Percentiles rank a stretch among this genome's conserved stretches.
Evolutionary conservation across 495 filamentous ascomycete species (phyloP).

Genomic region (Trichoderma orchidacearum): DNA sequence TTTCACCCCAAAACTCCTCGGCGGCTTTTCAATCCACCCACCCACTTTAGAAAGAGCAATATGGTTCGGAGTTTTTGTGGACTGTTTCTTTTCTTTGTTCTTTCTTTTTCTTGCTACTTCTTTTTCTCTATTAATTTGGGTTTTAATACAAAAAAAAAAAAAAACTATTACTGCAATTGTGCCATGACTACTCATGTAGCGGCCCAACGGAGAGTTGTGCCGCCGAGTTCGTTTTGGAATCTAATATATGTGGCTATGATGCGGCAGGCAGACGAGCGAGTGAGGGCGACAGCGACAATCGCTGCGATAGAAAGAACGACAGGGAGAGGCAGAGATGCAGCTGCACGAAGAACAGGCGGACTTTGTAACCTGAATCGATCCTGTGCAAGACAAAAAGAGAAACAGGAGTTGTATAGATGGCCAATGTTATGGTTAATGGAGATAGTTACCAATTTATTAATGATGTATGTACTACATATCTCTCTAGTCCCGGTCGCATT

Average conservation of each 20-base stretch:
- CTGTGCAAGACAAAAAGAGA: no score
- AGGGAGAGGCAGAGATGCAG: background rate
- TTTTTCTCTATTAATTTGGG: background rate
- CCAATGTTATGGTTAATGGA: background rate
- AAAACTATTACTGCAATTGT: background rate
- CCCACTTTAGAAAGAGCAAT: slow-evolving; percentile 2
- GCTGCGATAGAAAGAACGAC: background rate
- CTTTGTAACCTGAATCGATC: no score
- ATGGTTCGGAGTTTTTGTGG: slow-evolving; percentile 2
- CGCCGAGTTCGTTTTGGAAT: background rate
- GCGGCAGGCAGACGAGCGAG: no score
- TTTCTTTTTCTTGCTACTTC: background rate
- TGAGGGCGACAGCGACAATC: no score
- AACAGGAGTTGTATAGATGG: no score
- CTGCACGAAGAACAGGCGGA: background rate
- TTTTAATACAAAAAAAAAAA: background rate
- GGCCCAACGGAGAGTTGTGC: background rate
- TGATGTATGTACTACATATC: background rate
- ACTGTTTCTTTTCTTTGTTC: background rate
- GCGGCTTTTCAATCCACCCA: background rate
- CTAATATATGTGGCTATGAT: background rate
- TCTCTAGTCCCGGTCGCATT: background rate
- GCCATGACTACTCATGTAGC: background rate
- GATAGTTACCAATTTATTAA: background rate
- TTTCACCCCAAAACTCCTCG: background rate